These are phyloP conservation scores for Stylonectria norvegica DNA, from an alignment of 2,329 filamentous ascomycete species.

Conservation along the genomic window DNA sequence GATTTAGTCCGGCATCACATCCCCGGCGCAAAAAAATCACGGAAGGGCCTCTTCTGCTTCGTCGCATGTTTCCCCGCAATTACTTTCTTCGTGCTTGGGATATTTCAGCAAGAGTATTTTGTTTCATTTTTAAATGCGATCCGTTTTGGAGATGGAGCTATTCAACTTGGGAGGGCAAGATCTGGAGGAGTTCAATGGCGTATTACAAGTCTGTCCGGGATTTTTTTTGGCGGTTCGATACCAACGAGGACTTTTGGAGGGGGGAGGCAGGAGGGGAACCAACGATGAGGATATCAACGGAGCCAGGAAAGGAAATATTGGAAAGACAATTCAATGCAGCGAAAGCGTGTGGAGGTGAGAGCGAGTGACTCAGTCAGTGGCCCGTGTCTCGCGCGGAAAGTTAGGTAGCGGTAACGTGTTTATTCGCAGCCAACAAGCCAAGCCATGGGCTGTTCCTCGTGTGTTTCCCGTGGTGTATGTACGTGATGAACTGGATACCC, in stretches of 20 bases:
- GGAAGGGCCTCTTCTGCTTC: conserved; percentile 14
- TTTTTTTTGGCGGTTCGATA: conserved; percentile 20
- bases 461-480: conserved; percentile 11
- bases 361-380: conserved; percentile 14
- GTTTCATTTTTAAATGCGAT: too few relatives aligned
- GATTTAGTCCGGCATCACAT: conserved; percentile 7
- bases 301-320: not conserved
- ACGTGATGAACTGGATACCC: conserved; percentile 12
- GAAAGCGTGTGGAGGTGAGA: conserved; percentile 9
- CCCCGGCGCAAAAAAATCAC: conserved; percentile 10
- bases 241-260: conserved; percentile 26
- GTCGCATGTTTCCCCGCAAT: conserved; percentile 1
- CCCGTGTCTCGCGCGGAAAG: conserved; percentile 18
- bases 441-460: conserved; percentile 24
- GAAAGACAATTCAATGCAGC: conserved; percentile 6
- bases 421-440: conserved; percentile 22
- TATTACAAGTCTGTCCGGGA: conserved; percentile 4
- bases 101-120: conserved; percentile 10
- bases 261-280: conserved; percentile 12
- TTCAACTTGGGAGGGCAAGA: conserved; percentile 16
- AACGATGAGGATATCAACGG: conserved; percentile 19
- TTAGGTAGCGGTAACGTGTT: conserved; percentile 23
- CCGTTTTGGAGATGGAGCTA: too few relatives aligned
- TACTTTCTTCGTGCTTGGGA: conserved; percentile 2
- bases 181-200: conserved; percentile 27